Base-by-base conservation (phyloP, 495 filamentous ascomycete genomes). In the Astrothelium macrocarpum region DNA sequence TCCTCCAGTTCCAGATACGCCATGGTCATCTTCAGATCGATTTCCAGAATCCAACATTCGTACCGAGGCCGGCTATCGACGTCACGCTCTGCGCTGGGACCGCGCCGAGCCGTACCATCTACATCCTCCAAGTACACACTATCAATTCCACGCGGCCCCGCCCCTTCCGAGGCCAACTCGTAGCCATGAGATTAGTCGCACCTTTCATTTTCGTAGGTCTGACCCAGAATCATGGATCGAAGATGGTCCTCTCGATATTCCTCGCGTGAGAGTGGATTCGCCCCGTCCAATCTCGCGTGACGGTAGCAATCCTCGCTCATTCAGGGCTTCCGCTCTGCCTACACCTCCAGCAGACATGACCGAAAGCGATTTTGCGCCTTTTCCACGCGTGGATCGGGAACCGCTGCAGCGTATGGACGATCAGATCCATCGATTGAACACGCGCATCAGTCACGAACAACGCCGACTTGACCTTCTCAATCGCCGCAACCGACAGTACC, bases 311-410 rank as follows among this genome's bases (percentile, higher is more conserved):
- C 49, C 49, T 29, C 49, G 49, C 25, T 56, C 49, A 9, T 56
- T 56, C 16, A 26, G 49, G 49, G 49, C 49, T 29, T 56, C 49
- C 5, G 42, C 53, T 31, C 32, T 66, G 34, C 64, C 64, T 2
- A 69, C 64, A 2, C 67, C 67, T 16, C 67, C 67, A 1, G n/a
- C 42, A 31, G 64, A 66, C 32, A 28, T 32, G 25, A 63, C 65
- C 1, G 67, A 64, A 9, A 29, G 25, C 14, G 67, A 67, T 11
- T 32, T 31, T 16, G 9, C 49, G 28, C 63, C 63, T 49, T 9
- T 61, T 14, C 43, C 12, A 18, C 60, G 39, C 7, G 20, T 56
- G 49, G 49, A 56, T 28, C 49, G 9, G 25, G 49, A 56, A 25
- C 49, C 49, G 25, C 49, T 56, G 10, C 49, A 56, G 49, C 49